Percentiles rank a stretch among this genome's conserved stretches.
Evolutionary conservation across 345 rosid genomes (phyloP).

Genomic region (Eucalyptus guilfoylei): DNA sequence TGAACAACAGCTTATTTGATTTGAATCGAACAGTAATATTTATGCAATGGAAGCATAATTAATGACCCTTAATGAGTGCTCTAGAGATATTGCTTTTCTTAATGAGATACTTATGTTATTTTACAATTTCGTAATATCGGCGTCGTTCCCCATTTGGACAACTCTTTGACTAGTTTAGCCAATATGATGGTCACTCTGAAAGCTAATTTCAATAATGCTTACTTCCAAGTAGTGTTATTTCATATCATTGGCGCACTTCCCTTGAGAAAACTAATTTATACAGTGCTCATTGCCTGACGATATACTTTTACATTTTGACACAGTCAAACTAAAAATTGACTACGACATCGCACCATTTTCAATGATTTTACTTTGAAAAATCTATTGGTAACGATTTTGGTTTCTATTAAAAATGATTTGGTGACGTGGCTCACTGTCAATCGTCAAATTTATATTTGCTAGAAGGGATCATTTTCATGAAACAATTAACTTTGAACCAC

Average conservation of each 20-base stretch:
- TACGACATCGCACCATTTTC: accelerated
- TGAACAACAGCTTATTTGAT: not conserved
- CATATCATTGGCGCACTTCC: not conserved
- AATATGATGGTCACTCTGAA: not conserved
- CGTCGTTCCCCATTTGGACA: accelerated
- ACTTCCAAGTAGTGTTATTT: not conserved
- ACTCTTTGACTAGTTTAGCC: not conserved
- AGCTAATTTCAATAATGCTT: not conserved
- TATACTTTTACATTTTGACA: accelerated
- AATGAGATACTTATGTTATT: not conserved
- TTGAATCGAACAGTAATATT: accelerated
- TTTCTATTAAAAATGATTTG: not conserved
- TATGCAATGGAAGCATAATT: not conserved
- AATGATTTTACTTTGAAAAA: not conserved
- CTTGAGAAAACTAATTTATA: not conserved
- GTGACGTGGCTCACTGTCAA: not conserved
- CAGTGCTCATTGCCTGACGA: accelerated
- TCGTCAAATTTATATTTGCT: not conserved
- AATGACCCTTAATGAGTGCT: not conserved
- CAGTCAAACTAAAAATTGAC: accelerated
- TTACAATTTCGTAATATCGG: not conserved
- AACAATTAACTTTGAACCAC: not conserved
- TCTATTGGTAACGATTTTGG: not conserved
- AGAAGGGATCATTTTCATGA: not conserved
- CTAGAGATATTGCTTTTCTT: not conserved